A percentile compares a stretch with the other conserved stretches of the same genome.
Conservation (phyloP, 352 stramenopile genomes). For the Phytophthora rubi region DNA sequence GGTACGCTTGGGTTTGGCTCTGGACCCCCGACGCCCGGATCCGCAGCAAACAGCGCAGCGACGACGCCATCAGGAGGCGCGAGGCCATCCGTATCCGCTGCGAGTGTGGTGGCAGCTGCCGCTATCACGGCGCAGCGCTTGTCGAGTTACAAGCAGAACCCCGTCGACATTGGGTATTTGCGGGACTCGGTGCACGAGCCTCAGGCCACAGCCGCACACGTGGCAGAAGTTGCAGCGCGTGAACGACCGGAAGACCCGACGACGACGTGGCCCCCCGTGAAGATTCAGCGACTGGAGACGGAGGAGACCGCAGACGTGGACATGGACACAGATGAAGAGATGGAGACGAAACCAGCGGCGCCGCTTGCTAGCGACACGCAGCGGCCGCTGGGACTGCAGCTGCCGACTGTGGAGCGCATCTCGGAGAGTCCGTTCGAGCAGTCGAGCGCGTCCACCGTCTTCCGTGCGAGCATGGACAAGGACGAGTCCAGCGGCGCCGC, state of each 20-base stretch:
- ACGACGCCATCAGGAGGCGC: conserved; percentile 36
- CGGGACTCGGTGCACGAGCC: conserved; percentile 52
- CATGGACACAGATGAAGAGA: conserved; percentile 42
- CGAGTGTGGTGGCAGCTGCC: conserved; percentile 39
- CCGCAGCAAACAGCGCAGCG: conserved; percentile 45
- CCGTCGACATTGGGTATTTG: conserved; percentile 74
- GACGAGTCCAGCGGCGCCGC: conserved; percentile 11
- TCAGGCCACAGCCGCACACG: neutral
- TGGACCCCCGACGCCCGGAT: conserved; percentile 46
- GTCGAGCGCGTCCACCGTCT: conserved; percentile 31
- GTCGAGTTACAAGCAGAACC: conserved; percentile 71
- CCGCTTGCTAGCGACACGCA: conserved; percentile 17
- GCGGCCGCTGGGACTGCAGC: conserved; percentile 21
- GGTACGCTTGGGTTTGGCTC: conserved; percentile 36
- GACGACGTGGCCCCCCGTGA: conserved; percentile 34
- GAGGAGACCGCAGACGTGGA: conserved; percentile 42
- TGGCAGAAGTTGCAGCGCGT: conserved; percentile 3
- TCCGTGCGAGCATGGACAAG: conserved; percentile 35
- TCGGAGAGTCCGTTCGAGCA: conserved; percentile 41
- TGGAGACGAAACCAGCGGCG: conserved; percentile 35
- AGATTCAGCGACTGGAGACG: conserved; percentile 40
- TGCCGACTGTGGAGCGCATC: conserved; percentile 40
- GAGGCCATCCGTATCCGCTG: conserved; percentile 44
- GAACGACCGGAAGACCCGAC: conserved; percentile 37
- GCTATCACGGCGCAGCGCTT: conserved; percentile 56